Evolutionary conservation across 495 filamentous ascomycete genomes (phyloP).

Genomic region (Clavariopsis aquatica): DNA sequence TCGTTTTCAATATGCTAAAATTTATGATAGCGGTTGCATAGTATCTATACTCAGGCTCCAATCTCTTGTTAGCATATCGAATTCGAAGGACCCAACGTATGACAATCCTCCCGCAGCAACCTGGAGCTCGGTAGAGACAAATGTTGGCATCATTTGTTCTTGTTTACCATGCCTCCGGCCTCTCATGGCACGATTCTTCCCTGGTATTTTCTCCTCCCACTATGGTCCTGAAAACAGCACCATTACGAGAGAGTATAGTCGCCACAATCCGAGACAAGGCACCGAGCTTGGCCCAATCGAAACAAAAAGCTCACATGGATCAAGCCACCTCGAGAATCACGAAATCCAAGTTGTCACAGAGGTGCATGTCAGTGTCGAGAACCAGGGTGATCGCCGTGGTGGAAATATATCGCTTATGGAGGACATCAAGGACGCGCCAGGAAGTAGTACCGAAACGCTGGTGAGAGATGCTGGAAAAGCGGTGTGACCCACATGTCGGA

Average conservation of each 20-base stretch:
- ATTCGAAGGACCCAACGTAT: constrained; percentile 38
- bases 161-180: constrained; percentile 41
- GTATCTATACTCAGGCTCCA: constrained; percentile 43
- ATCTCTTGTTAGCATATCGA: constrained; percentile 40
- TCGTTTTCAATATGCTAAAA: constrained; percentile 11
- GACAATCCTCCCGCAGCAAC: constrained; percentile 41
- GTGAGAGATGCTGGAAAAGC: constrained; percentile 7
- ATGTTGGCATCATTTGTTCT: constrained; percentile 43
- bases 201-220: constrained; percentile 20
- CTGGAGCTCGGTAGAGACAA: constrained; percentile 40
- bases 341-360: constrained; percentile 19
- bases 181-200: constrained; percentile 36
- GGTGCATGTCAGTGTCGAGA: constrained; percentile 14
- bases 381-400: constrained; percentile 3
- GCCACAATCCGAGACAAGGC: not conserved
- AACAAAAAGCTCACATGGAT: constrained; percentile 3
- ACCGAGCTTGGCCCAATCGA: constrained; percentile 3
- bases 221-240: not conserved
- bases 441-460: constrained; percentile 17
- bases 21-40: constrained; percentile 37
- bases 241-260: constrained; percentile 4
- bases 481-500: not conserved
- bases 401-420: constrained; percentile 6
- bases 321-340: constrained; percentile 7
- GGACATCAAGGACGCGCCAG: not conserved